Evolutionary conservation across 495 filamentous ascomycete species (phyloP).

Genomic region (Extremus antarcticus): DNA sequence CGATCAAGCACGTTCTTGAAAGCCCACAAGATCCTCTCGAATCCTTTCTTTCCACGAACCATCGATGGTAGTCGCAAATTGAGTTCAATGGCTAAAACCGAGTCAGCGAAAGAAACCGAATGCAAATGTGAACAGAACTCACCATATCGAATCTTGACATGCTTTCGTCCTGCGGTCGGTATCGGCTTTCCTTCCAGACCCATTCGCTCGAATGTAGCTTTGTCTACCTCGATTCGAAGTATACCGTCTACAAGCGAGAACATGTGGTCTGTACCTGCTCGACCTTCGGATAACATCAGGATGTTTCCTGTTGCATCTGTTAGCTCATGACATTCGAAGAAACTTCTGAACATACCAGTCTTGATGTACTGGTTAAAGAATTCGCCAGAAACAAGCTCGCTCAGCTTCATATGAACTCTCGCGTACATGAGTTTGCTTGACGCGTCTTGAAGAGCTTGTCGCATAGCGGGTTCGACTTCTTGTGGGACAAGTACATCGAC

Average conservation of each 20-base stretch:
- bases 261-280: conserved; percentile 65
- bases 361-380: conserved; percentile 89
- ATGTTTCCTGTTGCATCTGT: conserved; percentile 54
- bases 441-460: conserved; percentile 37
- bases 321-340: not conserved
- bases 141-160: conserved; percentile 50
- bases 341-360: conserved; percentile 48
- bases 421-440: conserved; percentile 45
- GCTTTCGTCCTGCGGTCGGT: conserved; percentile 46
- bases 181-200: conserved; percentile 70
- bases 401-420: conserved; percentile 63
- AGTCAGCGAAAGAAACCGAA: not conserved
- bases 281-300: conserved; percentile 84
- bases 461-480: conserved; percentile 48
- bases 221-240: conserved; percentile 67
- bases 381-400: conserved; percentile 56
- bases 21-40: conserved; percentile 74
- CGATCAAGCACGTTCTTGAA: conserved; percentile 68
- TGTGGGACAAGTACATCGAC: conserved; percentile 65
- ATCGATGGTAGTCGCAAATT: conserved; percentile 72
- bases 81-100: conserved; percentile 57
- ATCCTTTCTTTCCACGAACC: conserved; percentile 84
- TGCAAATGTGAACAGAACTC: conserved; percentile 24
- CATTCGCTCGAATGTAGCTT: conserved; percentile 72
- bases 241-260: conserved; percentile 66